These are phyloP conservation scores for Nectriaceae sp. DNA, from an alignment of 2,329 filamentous ascomycete genomes.

Conservation along the genomic window DNA sequence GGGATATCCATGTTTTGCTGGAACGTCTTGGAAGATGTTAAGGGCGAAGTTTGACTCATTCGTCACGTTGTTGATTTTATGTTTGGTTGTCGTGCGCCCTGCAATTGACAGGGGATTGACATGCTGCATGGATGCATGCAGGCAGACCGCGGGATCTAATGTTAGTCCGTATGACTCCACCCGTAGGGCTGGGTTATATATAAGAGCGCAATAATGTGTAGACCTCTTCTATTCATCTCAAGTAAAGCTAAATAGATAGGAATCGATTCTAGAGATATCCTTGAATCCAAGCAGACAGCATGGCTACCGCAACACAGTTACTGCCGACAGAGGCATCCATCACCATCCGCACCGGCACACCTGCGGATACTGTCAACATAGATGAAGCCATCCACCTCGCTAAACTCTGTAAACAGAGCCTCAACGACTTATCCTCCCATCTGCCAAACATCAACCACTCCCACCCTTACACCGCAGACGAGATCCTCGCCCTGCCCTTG, in stretches of 20 bases:
- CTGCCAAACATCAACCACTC: conserved; percentile 32
- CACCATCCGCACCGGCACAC: conserved; percentile 6
- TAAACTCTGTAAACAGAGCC: conserved; percentile 29
- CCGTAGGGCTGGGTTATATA: conserved; percentile 15
- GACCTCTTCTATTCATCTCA: no score
- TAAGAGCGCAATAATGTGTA: no score
- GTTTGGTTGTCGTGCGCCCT: neutral
- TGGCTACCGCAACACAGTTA: conserved; percentile 37
- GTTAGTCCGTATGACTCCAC: conserved; percentile 14
- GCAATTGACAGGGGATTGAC: neutral
- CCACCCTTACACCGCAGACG: conserved; percentile 34
- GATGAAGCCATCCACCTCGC: conserved; percentile 32
- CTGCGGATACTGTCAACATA: conserved; percentile 9
- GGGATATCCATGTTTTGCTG: no score
- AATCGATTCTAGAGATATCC: no score
- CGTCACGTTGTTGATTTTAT: neutral
- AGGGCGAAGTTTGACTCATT: conserved; percentile 1
- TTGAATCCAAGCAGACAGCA: conserved; percentile 12
- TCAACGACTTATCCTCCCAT: conserved; percentile 28
- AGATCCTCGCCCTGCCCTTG: conserved; percentile 37
- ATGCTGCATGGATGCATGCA: conserved; percentile 2
- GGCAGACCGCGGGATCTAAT: neutral
- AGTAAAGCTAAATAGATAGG: no score
- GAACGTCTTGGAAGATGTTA: neutral
- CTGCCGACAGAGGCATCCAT: conserved; percentile 22